phyloP scores from a whole-genome alignment of 1,139 yeast genomes.

The Candida glucosophila region DNA sequence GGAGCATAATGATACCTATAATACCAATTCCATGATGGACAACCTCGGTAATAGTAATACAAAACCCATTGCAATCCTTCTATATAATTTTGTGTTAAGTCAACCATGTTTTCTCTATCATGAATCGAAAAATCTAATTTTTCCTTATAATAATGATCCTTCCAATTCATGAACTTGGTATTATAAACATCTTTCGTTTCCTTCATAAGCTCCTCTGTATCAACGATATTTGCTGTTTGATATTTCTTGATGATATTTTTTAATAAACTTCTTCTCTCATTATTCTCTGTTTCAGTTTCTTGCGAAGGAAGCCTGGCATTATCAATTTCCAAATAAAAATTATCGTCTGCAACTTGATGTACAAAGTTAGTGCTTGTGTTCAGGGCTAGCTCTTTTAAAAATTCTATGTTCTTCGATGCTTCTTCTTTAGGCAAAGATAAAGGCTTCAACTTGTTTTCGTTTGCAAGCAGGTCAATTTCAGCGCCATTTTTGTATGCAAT shows the following conservation, averaged over 20 bases:
- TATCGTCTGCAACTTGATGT: slow-evolving; percentile 48
- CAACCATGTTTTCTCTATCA: slow-evolving; percentile 47
- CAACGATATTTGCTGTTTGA: slow-evolving; percentile 62
- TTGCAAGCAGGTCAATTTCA: slow-evolving; percentile 28
- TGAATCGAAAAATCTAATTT: slow-evolving; percentile 63
- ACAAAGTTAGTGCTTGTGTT: slow-evolving; percentile 60
- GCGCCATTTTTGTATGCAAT: slow-evolving; percentile 18
- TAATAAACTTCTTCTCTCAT: slow-evolving; percentile 36
- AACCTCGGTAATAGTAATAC: slow-evolving; percentile 81
- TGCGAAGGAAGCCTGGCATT: slow-evolving; percentile 63
- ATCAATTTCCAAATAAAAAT: slow-evolving; percentile 55
- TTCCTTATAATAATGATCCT: slow-evolving; percentile 67
- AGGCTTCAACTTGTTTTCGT: slow-evolving; percentile 37
- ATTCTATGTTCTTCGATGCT: slow-evolving; percentile 43
- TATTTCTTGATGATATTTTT: slow-evolving; percentile 50
- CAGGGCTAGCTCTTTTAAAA: slow-evolving; percentile 52
- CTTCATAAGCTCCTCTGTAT: slow-evolving; percentile 53
- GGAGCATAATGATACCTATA: slow-evolving; percentile 87
- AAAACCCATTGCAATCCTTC: slow-evolving; percentile 97
- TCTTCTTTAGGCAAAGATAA: slow-evolving; percentile 42
- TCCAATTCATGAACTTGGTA: slow-evolving; percentile 73
- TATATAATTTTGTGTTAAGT: slow-evolving; percentile 71
- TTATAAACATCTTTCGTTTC: slow-evolving; percentile 60
- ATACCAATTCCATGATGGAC: slow-evolving; percentile 94
- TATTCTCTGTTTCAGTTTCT: slow-evolving; percentile 56